Base-by-base conservation (phyloP, 2,329 filamentous ascomycete genomes). In the Fusarium sp. region DNA sequence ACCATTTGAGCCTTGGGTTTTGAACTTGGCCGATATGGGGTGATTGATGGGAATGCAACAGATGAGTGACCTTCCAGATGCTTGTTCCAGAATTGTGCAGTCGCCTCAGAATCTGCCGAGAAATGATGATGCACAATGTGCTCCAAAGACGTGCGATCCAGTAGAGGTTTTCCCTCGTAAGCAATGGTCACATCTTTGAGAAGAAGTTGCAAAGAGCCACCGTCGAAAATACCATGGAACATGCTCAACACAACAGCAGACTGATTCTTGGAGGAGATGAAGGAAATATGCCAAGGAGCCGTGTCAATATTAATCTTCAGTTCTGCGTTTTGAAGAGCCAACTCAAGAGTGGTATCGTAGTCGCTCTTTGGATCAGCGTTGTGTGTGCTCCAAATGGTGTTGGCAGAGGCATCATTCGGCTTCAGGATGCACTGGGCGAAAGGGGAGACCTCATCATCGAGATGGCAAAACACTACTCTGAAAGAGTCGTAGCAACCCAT, bases 161-260 rank as follows among this genome's bases (percentile, higher is more conserved):
- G 45, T 6, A 56, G 7, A 56, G 27, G 47, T 25, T 52, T 56
- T n/a, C 35, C 47, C 8, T 43, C 12, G 35, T 63, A 63, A 14
- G 33, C 7, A 15, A n/a, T 30, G 8, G 25, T 35, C 2, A 63
- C 61, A 56, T 63, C 61, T 17, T 56, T 32, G 33, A 63, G 27
- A 22, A 63, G 61, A 22, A 63, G 14, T 33, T 63, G 47, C 22
- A 63, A 52, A 63, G 61, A 63, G 9, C 61, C 61, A 35, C 61
- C 61, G 12, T 63, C 61, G 22, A 63, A 63, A 9, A 63, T 63
- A 25, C 61, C 61, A 43, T 63, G 61, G 14, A 63, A 63, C 61
- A 63, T 63, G 25, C 61, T 63, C 35, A 63, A 27, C 27, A 63
- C 25, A 33, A 56, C 33, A 63, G 61, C 37, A 17, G 35, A 35